These are phyloP conservation scores for Kentomonas sorsogonicus DNA, from an alignment of 208 protist species.

Conservation along the genomic window DNA sequence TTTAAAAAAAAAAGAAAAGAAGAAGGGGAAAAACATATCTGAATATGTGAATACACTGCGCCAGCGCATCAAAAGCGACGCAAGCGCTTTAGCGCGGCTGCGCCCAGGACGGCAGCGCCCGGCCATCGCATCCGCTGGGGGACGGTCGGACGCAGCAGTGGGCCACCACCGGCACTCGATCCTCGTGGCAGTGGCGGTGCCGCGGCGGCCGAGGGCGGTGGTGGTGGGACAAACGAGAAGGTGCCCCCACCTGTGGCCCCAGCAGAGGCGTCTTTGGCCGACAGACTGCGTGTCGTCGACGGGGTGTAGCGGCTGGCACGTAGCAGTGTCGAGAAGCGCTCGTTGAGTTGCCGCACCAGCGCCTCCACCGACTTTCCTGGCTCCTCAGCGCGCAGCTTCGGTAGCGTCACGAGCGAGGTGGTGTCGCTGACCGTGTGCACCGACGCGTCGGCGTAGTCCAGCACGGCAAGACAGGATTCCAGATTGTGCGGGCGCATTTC, in stretches of 20 bases:
- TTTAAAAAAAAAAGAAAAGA: constrained; percentile 12
- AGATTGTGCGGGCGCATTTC: constrained; percentile 30
- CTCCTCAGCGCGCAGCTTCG: constrained; percentile 8
- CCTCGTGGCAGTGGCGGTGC: too few species aligned
- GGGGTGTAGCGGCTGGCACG: constrained; percentile 13
- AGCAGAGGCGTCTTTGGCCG: neutral
- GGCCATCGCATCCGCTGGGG: too few species aligned
- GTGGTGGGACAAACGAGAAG: too few species aligned
- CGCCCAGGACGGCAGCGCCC: too few species aligned
- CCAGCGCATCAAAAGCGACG: too few species aligned
- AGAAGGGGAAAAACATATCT: constrained; percentile 3
- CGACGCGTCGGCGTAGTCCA: constrained; percentile 19
- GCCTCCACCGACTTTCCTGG: constrained; percentile 1
- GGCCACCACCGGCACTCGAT: too few species aligned
- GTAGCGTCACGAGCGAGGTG: constrained; percentile 46
- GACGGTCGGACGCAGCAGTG: too few species aligned
- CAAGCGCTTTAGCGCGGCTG: too few species aligned
- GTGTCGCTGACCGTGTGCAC: constrained; percentile 32
- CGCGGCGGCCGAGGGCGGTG: too few species aligned
- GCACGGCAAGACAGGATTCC: constrained; percentile 30
- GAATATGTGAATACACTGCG: neutral
- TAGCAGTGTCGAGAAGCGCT: constrained; percentile 13
- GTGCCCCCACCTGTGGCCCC: neutral
- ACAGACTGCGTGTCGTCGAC: neutral
- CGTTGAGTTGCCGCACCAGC: constrained; percentile 11